Percentiles rank a stretch among this genome's conserved stretches.
These are phyloP conservation scores for Cladosporium sp. DNA, from an alignment of 2,329 filamentous ascomycete species.

Conservation along the genomic window DNA sequence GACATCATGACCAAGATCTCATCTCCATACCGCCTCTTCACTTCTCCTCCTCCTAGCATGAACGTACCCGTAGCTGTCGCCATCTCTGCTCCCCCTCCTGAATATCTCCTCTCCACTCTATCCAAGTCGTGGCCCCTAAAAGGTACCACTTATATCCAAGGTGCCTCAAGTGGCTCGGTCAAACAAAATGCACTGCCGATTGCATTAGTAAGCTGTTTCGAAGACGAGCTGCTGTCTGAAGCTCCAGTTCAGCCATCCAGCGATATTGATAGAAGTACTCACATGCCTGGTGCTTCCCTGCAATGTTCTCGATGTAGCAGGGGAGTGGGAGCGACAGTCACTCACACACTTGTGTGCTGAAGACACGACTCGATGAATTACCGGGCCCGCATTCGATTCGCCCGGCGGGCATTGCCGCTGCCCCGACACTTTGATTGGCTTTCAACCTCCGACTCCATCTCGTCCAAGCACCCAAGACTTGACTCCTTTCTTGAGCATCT, in stretches of 20 bases:
- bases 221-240: background rate
- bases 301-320: conserved; percentile 6
- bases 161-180: conserved; percentile 9
- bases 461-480: background rate
- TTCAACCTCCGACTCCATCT: conserved; percentile 13
- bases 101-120: background rate
- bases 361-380: conserved; percentile 17
- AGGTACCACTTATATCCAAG: conserved; percentile 1
- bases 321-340: conserved; percentile 14
- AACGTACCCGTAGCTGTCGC: conserved; percentile 28
- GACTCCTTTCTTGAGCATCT: background rate
- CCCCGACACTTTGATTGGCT: conserved; percentile 11
- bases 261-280: background rate
- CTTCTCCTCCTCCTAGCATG: background rate
- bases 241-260: background rate
- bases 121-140: conserved; percentile 11
- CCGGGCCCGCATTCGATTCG: conserved; percentile 6
- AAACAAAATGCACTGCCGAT: conserved; percentile 15
- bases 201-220: conserved; percentile 5
- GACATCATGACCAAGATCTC: background rate
- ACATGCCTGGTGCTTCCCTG: conserved; percentile 7
- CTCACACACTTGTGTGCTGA: conserved; percentile 10
- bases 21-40: background rate
- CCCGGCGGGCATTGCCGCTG: conserved; percentile 5
- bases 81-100: conserved; percentile 24